Evolutionary conservation across 169 alveolate genomes (phyloP), one percentile per base, ranked within the genome.

Genomic region (Perkinsus marinus): DNA sequence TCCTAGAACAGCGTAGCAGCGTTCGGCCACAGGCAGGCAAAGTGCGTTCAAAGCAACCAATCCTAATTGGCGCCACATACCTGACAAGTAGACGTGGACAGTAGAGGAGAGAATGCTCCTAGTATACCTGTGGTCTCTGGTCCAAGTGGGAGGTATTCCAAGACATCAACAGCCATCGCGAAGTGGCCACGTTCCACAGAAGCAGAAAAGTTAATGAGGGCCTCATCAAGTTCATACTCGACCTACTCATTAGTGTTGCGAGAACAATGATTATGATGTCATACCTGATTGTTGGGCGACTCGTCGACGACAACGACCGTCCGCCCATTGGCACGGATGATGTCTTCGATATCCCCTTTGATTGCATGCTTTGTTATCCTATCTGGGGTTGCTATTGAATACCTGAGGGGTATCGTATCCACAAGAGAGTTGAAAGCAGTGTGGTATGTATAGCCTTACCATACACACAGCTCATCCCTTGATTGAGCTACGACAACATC

Each of bases 401-500:
- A 91, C 79, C 79, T 57, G 34, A 19, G 5, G 26, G 30, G 3
- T 57, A 2, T 30, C 7, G 22, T 13, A 5, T 57, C 9, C 37
- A 57, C 79, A 57, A 13, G 79, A 13, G 9, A 30, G 0, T 41
- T 41, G 46, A 41, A 6, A 41, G 10, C 10, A 16, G 5, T 16
- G 7, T 16, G 22, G 93, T 94, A 92, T 92, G 95, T 96, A 57
- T 13, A 57, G 79, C 22, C 26, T 41, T 16, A 57, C 99, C 99
- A 97, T 30, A 97, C 99, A 94, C 98, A 96, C 39, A 96, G 94
- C 91, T 96, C 95, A 91, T 95, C 94, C 93, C 99, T 94, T 94
- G 96, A 97, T 93, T 97, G 97, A 17, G 99, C 99, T 22, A 97
- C 99, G 13, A 97, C 98, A 37, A 97, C 99, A 93, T 97, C 99